Percentiles rank a stretch among this genome's conserved stretches.
Evolutionary conservation across 805 yeast species (phyloP).

Genomic region (Yarrowia sp.): DNA sequence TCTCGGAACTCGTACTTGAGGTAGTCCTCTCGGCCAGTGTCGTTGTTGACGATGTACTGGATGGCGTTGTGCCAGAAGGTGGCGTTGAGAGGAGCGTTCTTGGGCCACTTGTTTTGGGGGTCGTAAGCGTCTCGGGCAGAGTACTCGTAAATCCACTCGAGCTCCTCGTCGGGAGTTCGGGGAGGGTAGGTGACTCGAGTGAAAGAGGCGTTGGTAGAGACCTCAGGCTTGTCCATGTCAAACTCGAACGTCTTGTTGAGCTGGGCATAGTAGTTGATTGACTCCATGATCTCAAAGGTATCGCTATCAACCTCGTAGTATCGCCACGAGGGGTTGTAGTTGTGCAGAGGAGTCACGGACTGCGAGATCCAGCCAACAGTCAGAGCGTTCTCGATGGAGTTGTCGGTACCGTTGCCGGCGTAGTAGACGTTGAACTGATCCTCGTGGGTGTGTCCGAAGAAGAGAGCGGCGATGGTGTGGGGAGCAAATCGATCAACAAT

Average conservation of each 20-base stretch:
- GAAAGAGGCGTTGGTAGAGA: constrained; percentile 10
- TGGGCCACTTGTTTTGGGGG: constrained; percentile 60
- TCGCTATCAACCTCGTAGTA: constrained; percentile 64
- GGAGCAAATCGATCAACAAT: constrained; percentile 68
- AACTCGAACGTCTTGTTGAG: constrained; percentile 51
- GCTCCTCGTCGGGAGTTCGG: constrained; percentile 43
- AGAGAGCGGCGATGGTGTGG: constrained; percentile 62
- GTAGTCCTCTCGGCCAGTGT: constrained; percentile 46
- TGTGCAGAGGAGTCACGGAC: constrained; percentile 59
- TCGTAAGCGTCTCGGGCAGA: constrained; percentile 42
- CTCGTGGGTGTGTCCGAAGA: constrained; percentile 69
- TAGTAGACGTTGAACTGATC: constrained; percentile 66
- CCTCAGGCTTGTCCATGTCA: constrained; percentile 20
- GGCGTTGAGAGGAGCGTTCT: constrained; percentile 58
- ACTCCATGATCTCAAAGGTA: constrained; percentile 59
- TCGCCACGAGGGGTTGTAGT: constrained; percentile 69
- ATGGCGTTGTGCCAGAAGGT: constrained; percentile 56
- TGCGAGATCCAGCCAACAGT: constrained; percentile 65
- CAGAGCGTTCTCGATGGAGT: constrained; percentile 43
- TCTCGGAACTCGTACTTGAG: constrained; percentile 50
- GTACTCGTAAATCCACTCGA: constrained; percentile 61
- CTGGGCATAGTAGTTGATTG: constrained; percentile 58
- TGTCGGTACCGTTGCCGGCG: constrained; percentile 47
- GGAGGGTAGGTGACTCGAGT: constrained; percentile 28
- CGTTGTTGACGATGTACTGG: constrained; percentile 43